Evolutionary conservation across 2,329 filamentous ascomycete species (phyloP).

Genomic region (Paracamarosporium sp.): DNA sequence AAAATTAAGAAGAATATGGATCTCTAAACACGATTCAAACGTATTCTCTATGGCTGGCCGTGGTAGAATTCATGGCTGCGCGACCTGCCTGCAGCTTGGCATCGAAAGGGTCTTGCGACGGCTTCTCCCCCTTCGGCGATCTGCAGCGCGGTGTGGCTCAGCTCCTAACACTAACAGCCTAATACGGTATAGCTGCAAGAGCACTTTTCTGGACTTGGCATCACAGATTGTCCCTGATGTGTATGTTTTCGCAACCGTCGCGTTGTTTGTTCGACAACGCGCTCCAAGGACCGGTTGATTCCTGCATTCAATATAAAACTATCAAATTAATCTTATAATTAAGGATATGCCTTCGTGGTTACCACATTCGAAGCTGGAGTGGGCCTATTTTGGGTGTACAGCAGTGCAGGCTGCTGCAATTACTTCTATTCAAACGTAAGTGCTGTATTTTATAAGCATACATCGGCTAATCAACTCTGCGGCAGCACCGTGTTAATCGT

Average conservation of each 20-base stretch:
- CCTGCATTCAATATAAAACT: not conserved
- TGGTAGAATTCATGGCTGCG: too few species aligned
- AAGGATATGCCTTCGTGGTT: not conserved
- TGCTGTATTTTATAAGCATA: not conserved
- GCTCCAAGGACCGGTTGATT: not conserved
- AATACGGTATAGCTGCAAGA: not conserved
- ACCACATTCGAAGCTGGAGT: conserved; percentile 12
- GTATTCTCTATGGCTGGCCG: too few species aligned
- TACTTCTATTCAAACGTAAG: conserved; percentile 23
- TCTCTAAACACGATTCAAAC: too few species aligned
- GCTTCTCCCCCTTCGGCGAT: not conserved
- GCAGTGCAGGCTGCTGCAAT: conserved; percentile 18
- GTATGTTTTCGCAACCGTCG: not conserved
- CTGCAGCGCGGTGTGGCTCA: not conserved
- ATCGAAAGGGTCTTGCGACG: too few species aligned
- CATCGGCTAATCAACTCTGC: not conserved
- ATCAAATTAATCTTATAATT: too few species aligned
- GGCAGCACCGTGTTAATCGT: conserved; percentile 16
- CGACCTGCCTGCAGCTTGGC: too few species aligned
- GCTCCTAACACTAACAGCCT: not conserved
- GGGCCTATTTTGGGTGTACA: conserved; percentile 21
- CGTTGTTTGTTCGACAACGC: not conserved
- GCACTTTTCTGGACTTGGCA: not conserved
- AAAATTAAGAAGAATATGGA: too few species aligned
- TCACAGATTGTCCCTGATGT: not conserved